Conservation (phyloP, 192 early-diverging fungal genomes). For the Linderina pennispora region DNA sequence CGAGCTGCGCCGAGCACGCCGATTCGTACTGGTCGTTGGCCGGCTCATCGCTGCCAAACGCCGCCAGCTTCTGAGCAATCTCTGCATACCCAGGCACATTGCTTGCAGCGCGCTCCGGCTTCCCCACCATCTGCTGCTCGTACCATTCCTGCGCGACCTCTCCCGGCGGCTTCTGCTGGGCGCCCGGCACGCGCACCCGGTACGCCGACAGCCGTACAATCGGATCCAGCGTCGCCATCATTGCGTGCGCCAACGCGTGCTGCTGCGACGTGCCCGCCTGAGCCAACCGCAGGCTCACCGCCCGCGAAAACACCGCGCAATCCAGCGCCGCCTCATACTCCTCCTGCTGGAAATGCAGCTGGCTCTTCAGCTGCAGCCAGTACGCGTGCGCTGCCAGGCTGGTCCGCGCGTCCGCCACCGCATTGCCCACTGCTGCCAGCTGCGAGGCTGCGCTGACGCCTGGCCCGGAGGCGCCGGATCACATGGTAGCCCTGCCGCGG, state of each 20-base stretch:
- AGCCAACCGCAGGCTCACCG: conserved; percentile 17
- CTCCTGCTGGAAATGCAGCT: conserved; percentile 32
- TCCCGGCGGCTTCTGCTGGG: conserved; percentile 18
- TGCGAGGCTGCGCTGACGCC: conserved; percentile 20
- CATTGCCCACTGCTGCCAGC: conserved; percentile 10
- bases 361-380: conserved; percentile 31
- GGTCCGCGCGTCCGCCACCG: conserved; percentile 19
- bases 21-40: background rate
- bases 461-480: conserved; percentile 28
- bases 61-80: conserved; percentile 7
- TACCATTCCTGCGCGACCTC: conserved; percentile 34
- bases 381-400: conserved; percentile 20
- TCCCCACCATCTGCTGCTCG: conserved; percentile 4
- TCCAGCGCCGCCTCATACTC: conserved; percentile 37
- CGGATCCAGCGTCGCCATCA: conserved; percentile 27
- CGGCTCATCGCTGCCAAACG: background rate
- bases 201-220: conserved; percentile 39
- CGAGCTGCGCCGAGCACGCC: conserved; percentile 13
- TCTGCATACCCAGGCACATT: conserved; percentile 6
- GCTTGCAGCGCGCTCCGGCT: conserved; percentile 5
- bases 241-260: conserved; percentile 20
- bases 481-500: conserved; percentile 40
- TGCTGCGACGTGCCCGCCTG: conserved; percentile 18
- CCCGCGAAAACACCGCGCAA: conserved; percentile 20
- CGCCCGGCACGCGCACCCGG: conserved; percentile 24